Percentiles rank a stretch among this genome's conserved stretches.
Conservation (phyloP, 2,329 filamentous ascomycete genomes). For the Exophiala bonariae region DNA sequence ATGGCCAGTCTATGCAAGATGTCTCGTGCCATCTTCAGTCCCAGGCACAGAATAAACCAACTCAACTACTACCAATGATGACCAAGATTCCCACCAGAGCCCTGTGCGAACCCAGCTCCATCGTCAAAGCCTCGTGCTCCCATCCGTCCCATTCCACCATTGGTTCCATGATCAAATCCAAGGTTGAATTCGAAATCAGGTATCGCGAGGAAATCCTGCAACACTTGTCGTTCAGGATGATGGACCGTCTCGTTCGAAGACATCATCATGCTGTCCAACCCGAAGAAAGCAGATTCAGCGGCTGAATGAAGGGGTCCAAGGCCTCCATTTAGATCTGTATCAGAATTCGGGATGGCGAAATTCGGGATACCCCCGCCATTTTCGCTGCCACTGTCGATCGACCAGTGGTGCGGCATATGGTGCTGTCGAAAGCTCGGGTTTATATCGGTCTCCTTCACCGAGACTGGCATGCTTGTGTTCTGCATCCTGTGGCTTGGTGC, state of each 20-base stretch:
- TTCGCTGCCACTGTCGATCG: constrained; percentile 1
- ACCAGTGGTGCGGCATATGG: neutral
- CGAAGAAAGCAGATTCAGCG: constrained; percentile 1
- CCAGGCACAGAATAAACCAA: too few species aligned
- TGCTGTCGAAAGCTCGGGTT: neutral
- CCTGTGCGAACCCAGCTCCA: too few species aligned
- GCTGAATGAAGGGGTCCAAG: neutral
- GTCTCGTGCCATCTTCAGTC: too few species aligned
- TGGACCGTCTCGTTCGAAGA: neutral
- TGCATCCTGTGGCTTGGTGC: too few species aligned
- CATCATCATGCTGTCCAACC: constrained; percentile 1
- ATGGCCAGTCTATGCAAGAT: too few species aligned
- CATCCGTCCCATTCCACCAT: too few species aligned
- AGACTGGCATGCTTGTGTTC: too few species aligned
- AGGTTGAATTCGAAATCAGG: constrained; percentile 2
- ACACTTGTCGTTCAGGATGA: neutral
- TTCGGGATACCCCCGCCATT: neutral
- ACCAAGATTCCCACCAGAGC: too few species aligned
- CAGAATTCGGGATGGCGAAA: neutral
- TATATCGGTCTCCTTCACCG: too few species aligned
- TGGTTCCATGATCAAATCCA: too few species aligned
- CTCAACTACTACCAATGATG: too few species aligned
- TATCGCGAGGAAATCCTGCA: constrained; percentile 1
- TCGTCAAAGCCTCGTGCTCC: too few species aligned
- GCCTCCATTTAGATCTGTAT: neutral